Conservation (phyloP, 495 filamentous ascomycete genomes). For the Penicillium cataractarum region DNA sequence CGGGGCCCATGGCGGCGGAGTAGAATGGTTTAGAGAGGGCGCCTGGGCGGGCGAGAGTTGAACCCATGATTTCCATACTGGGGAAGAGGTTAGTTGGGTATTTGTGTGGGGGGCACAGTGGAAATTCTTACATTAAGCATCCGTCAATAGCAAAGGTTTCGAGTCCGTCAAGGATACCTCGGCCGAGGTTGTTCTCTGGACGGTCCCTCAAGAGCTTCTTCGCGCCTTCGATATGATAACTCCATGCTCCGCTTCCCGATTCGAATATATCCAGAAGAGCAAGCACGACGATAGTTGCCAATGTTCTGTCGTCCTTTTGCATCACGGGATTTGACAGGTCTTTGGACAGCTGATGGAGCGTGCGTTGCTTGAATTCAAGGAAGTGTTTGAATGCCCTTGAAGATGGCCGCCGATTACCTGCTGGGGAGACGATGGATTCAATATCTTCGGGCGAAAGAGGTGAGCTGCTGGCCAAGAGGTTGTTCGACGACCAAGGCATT, state of each 20-base stretch:
- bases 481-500: slow-evolving; percentile 42
- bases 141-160: slow-evolving; percentile 49
- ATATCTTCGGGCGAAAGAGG: slow-evolving; percentile 32
- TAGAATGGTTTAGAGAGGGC: slow-evolving; percentile 50
- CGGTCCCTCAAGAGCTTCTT: slow-evolving; percentile 45
- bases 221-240: slow-evolving; percentile 51
- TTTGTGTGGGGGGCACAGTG: not conserved
- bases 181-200: slow-evolving; percentile 26
- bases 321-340: slow-evolving; percentile 40
- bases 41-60: slow-evolving; percentile 50
- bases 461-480: slow-evolving; percentile 19
- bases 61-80: slow-evolving; percentile 54
- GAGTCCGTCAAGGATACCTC: slow-evolving; percentile 40
- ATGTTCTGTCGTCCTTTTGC: slow-evolving; percentile 45
- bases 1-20: slow-evolving; percentile 44
- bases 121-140: slow-evolving; percentile 42
- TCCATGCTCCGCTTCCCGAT: slow-evolving; percentile 52
- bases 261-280: slow-evolving; percentile 50
- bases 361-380: slow-evolving; percentile 47
- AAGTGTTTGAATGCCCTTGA: slow-evolving; percentile 47
- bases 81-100: slow-evolving; percentile 9
- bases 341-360: slow-evolving; percentile 43
- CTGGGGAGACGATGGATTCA: slow-evolving; percentile 33
- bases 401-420: slow-evolving; percentile 32
- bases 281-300: slow-evolving; percentile 47